Evolutionary conservation across 768 basidiomycete genomes (phyloP), one percentile per base, ranked within the genome.

Genomic region (Amanita phalloides): DNA sequence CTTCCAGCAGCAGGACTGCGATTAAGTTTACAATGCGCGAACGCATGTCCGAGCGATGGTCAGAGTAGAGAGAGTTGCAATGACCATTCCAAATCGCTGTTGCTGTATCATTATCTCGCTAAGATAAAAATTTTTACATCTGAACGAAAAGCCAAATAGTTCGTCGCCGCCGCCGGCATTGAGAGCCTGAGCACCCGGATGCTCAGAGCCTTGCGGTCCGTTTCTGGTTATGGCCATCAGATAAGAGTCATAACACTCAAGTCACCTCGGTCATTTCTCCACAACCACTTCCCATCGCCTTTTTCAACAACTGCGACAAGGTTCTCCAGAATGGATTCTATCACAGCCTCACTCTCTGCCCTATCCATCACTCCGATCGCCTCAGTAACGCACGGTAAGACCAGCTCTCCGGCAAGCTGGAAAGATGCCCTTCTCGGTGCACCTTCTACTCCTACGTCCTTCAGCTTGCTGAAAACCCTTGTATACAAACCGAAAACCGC

Each of bases 401-500:
- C 86, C 2, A 78, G 71, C 51, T 87, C 86, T 42, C 90, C 86
- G 1, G 75, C 78, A 0, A 68, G 81, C 42, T 95, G 92, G 92
- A 79, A 79, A 57, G 82, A 82, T 41, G 79, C 83, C 41, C 68
- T 96, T 59, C 71, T 75, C 55, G 71, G 76, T 6, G 65, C 68
- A 47, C 57, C 74, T 36, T 68, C 74, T 10, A 69, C 75, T 21
- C 82, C 84, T 1, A 69, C 68, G 44, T 71, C 72, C 13, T 88
- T 84, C 61, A 79, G 87, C 64, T 74, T 90, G 59, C 76, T 87
- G 64, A 93, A 92, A 66, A 88, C 86, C 45, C 83, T 94, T 58
- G 84, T 95, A 51, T 95, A 90, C 83, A 97, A 97, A 64, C 93
- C 93, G 30, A 94, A 94, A 68, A 91, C 92, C 2, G 86, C 92